Evolutionary conservation across 108 stramenopile species (phyloP).

Genomic region (Schizochytrium sp.): DNA sequence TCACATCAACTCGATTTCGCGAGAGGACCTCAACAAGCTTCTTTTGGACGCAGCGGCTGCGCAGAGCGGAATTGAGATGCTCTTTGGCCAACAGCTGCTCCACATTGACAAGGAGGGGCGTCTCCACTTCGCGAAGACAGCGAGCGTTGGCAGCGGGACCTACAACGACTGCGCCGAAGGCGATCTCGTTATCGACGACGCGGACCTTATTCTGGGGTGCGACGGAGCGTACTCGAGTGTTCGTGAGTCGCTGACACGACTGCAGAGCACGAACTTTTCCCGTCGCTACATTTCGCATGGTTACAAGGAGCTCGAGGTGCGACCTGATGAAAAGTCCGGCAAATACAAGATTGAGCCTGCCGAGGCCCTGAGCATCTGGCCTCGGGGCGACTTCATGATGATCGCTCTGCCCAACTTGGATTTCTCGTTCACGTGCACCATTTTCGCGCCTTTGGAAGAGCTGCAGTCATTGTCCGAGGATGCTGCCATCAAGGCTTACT

Average conservation of each 20-base stretch:
- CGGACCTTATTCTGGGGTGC: constrained; percentile 49
- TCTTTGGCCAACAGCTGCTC: constrained; percentile 8
- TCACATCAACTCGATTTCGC: constrained; percentile 18
- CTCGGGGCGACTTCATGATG: constrained; percentile 34
- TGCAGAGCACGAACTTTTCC: background rate
- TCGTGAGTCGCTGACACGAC: constrained; percentile 35
- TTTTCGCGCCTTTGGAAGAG: constrained; percentile 28
- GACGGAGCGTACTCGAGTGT: constrained; percentile 66
- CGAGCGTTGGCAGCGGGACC: background rate
- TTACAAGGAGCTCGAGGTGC: constrained; percentile 62
- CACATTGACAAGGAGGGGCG: background rate
- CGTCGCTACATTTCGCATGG: constrained; percentile 27
- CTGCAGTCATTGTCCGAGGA: background rate
- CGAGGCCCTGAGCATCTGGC: constrained; percentile 36
- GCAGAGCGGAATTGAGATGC: background rate
- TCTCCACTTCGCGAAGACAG: background rate
- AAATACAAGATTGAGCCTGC: background rate
- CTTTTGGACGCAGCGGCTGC: background rate
- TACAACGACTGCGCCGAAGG: background rate
- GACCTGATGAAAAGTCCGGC: constrained; percentile 21
- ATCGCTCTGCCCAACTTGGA: constrained; percentile 38
- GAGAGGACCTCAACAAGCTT: constrained; percentile 20
- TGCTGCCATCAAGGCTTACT: constrained; percentile 37
- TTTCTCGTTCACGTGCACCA: constrained; percentile 31
- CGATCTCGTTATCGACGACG: background rate